Evolutionary conservation across 2,329 filamentous ascomycete species (phyloP).

Genomic region (Akanthomyces uredinophilus): DNA sequence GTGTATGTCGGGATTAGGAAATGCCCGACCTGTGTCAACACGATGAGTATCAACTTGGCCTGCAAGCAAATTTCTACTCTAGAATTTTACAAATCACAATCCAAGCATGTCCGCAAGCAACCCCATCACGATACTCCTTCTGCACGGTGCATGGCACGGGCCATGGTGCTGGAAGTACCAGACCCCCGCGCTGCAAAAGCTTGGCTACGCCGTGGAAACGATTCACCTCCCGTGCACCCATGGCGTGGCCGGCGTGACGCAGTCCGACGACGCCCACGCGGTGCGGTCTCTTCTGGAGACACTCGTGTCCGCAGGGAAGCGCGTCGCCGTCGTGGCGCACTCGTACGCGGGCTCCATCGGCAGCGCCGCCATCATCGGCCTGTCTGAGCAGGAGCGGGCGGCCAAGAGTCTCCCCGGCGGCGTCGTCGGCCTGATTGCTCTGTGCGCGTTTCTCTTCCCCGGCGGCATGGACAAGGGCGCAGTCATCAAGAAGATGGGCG

Average conservation of each 20-base stretch:
- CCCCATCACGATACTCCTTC: slow-evolving; percentile 28
- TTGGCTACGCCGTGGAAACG: slow-evolving; percentile 21
- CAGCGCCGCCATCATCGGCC: not conserved
- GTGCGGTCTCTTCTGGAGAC: slow-evolving; percentile 24
- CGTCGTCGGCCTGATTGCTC: not conserved
- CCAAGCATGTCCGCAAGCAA: not conserved
- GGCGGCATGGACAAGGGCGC: slow-evolving; percentile 5
- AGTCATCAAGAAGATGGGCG: not conserved
- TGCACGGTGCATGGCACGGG: slow-evolving; percentile 35
- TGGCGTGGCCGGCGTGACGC: slow-evolving; percentile 21
- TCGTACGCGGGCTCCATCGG: slow-evolving; percentile 40
- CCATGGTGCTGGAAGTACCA: slow-evolving; percentile 26
- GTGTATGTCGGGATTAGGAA: not conserved
- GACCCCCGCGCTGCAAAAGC: slow-evolving; percentile 27
- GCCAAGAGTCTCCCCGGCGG: not conserved
- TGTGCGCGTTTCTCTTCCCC: not conserved
- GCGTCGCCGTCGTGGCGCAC: slow-evolving; percentile 38
- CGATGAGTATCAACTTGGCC: not conserved
- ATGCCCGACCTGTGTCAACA: not conserved
- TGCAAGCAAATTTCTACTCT: no score
- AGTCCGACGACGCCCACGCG: slow-evolving; percentile 27
- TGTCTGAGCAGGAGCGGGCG: not conserved
- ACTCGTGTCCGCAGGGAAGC: slow-evolving; percentile 31
- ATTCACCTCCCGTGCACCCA: slow-evolving; percentile 29
- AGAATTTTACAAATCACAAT: no score